Base-by-base conservation (phyloP, 2,329 filamentous ascomycete genomes). In the Colletotrichum phormii region DNA sequence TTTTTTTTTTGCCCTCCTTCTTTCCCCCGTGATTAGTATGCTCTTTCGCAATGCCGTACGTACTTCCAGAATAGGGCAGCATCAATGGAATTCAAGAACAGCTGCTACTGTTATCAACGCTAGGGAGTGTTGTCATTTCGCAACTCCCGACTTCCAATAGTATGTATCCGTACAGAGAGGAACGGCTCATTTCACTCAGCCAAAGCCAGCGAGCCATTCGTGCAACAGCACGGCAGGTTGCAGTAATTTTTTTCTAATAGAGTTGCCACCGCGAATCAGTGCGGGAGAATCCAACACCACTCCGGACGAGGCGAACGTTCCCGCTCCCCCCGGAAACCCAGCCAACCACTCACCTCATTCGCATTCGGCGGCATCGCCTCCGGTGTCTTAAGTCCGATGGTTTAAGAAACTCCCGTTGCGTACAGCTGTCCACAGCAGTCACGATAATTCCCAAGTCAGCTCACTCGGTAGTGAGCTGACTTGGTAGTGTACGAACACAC, bases 221-320 rank as follows among this genome's bases (percentile, higher is more conserved):
- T 51, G 60, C 33, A 29, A 63, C 60, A 22, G 37, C 46, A 15
- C 4, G 11, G 26, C 12, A 63, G 12, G 60, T 7, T n/a, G 18
- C 26, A 51, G 60, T n/a, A 33, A 3, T 49, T n/a, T 42, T 42
- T 18, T n/a, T 8, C 18, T 9, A 22, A 5, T 46, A 63, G 11
- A 63, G 60, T 63, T 63, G 60, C 60, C 60, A 51, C 42, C 18
- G 42, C 60, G 60, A 63, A 63, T 63, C 60, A 33, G 35, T 61
- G 46, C 42, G 46, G 60, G 26, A 61, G 42, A 61, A 46, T 46
- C 58, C 26, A 51, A 33, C 18, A 29, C 59, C 5, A 55, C 9
- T 55, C 53, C 6, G 26, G 13, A 55, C 53, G 53, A 55, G 22
- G 53, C 53, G 26, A 29, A 29, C 24, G 18, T 31, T 49, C 42